Evolutionary conservation across 2,329 filamentous ascomycete genomes (phyloP).

Genomic region (Fusarium chlamydosporum): DNA sequence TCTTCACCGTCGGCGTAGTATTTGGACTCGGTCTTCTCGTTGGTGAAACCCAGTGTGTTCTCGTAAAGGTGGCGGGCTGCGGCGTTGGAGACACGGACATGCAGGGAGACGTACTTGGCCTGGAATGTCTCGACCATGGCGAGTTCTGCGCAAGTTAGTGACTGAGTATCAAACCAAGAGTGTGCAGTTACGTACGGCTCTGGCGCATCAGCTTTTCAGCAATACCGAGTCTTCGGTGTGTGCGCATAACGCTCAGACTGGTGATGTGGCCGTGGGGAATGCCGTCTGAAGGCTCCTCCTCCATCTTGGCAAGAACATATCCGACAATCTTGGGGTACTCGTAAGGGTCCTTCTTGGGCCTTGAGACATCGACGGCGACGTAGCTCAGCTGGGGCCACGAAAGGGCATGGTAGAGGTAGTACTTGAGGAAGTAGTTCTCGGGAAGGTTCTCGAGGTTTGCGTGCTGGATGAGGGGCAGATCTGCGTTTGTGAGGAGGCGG

Average conservation of each 20-base stretch:
- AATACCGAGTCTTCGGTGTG: slow-evolving; percentile 89
- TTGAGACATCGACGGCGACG: slow-evolving; percentile 92
- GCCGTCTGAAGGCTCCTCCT: slow-evolving; percentile 94
- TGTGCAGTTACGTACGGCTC: slow-evolving; percentile 75
- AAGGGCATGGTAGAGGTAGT: slow-evolving; percentile 98
- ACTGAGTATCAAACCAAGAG: no score
- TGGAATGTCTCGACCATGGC: slow-evolving; percentile 97
- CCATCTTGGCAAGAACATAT: slow-evolving; percentile 99
- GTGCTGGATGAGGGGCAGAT: slow-evolving; percentile 94
- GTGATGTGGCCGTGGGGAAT: slow-evolving; percentile 97
- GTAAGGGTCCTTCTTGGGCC: slow-evolving; percentile 81
- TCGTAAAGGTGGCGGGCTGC: slow-evolving; percentile 94
- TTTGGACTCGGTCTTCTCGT: slow-evolving; percentile 86
- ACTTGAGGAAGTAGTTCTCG: slow-evolving; percentile 99
- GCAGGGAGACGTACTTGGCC: slow-evolving; percentile 92
- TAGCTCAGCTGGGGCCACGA: slow-evolving; percentile 98
- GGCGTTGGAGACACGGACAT: slow-evolving; percentile 94
- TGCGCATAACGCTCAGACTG: slow-evolving; percentile 94
- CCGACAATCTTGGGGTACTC: slow-evolving; percentile 98
- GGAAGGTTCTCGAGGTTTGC: slow-evolving; percentile 99
- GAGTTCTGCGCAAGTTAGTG: slow-evolving; percentile 70
- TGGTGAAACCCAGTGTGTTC: slow-evolving; percentile 89
- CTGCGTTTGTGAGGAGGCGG: slow-evolving; percentile 83
- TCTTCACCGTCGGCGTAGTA: slow-evolving; percentile 99
- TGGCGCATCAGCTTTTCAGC: slow-evolving; percentile 98